phyloP scores from a whole-genome alignment of 345 rosid species.

The Iberis pinnata region DNA sequence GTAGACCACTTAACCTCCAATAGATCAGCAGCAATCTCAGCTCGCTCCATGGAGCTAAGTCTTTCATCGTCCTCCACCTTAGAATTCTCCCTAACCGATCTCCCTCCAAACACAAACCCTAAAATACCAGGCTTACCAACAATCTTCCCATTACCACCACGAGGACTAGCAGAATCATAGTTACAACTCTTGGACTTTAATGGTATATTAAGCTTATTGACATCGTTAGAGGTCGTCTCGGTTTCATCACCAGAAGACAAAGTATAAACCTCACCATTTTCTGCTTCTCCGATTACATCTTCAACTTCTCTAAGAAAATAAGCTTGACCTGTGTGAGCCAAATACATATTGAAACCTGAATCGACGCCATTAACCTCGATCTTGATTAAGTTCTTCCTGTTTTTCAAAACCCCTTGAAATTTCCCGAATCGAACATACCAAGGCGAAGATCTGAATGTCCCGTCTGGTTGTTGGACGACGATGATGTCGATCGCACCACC shows the following conservation, averaged over 20 bases:
- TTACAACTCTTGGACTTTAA: slow-evolving; percentile 55
- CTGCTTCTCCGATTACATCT: slow-evolving; percentile 38
- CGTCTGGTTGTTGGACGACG: slow-evolving; percentile 92
- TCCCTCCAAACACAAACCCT: slow-evolving; percentile 61
- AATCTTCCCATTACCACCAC: slow-evolving; percentile 40
- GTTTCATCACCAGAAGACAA: slow-evolving; percentile 54
- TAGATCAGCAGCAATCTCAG: slow-evolving; percentile 80
- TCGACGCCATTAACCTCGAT: slow-evolving; percentile 63
- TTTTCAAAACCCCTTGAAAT: slow-evolving; percentile 91
- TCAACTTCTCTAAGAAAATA: slow-evolving; percentile 61
- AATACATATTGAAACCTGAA: slow-evolving; percentile 66
- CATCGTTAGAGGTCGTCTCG: background rate
- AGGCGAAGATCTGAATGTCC: slow-evolving; percentile 88
- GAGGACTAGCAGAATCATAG: slow-evolving; percentile 35
- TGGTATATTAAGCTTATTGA: slow-evolving; percentile 33
- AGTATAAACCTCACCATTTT: slow-evolving; percentile 37
- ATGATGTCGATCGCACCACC: slow-evolving; percentile 97
- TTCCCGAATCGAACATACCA: slow-evolving; percentile 94
- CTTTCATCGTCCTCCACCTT: slow-evolving; percentile 29
- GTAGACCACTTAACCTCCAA: slow-evolving; percentile 93
- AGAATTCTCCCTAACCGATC: slow-evolving; percentile 36
- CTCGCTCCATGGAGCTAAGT: slow-evolving; percentile 58
- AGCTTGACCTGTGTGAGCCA: slow-evolving; percentile 86
- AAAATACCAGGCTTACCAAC: slow-evolving; percentile 47
- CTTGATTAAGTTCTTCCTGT: slow-evolving; percentile 50